Percentiles rank a stretch among this genome's conserved stretches.
These are phyloP conservation scores for Bauhinia variegata DNA, from an alignment of 306 rosid genomes.

Conservation along the genomic window DNA sequence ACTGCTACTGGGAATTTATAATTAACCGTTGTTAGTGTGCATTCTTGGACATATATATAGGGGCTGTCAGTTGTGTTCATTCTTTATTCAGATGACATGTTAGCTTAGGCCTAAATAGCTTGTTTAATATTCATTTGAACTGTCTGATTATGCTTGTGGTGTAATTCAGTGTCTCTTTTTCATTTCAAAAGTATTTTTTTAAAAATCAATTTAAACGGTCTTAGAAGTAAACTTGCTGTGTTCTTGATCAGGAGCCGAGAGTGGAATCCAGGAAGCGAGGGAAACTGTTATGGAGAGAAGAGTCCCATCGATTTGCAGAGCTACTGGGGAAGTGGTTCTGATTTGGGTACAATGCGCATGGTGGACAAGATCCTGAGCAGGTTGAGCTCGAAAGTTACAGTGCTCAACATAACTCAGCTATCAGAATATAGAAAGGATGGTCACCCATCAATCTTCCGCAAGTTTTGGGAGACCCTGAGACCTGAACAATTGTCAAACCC, in stretches of 20 bases:
- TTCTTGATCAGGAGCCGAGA: no score
- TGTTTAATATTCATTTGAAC: no score
- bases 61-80: constrained; percentile 14
- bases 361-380: constrained; percentile 58
- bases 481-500: constrained; percentile 68
- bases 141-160: no score
- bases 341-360: constrained; percentile 73
- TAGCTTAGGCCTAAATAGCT: no score
- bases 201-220: no score
- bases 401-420: constrained; percentile 81
- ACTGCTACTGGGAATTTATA: constrained; percentile 14
- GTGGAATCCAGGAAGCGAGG: no score
- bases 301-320: no score
- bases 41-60: no score
- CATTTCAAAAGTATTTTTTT: no score
- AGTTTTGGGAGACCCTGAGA: constrained; percentile 83
- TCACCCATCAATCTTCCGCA: constrained; percentile 75
- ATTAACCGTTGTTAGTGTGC: constrained; percentile 14
- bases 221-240: no score
- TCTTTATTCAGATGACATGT: constrained; percentile 7
- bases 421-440: constrained; percentile 85
- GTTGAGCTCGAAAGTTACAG: constrained; percentile 72
- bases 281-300: no score
- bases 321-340: constrained; percentile 89
- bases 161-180: no score